Evolutionary conservation across 495 filamentous ascomycete species (phyloP).

Genomic region (Tuber calosporum): DNA sequence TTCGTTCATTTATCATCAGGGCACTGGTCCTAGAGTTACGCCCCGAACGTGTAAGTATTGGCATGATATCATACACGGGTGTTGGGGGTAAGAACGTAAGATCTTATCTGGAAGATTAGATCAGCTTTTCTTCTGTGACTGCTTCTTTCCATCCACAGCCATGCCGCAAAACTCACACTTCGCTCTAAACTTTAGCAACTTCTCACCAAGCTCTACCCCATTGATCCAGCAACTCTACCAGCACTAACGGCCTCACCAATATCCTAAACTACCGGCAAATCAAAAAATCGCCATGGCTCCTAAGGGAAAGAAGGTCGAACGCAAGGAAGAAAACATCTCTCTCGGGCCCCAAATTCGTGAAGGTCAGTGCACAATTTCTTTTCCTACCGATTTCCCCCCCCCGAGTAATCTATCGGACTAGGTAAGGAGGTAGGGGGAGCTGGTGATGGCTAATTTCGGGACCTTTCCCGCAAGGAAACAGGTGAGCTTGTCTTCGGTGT

Average conservation of each 20-base stretch:
- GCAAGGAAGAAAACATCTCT: constrained; percentile 85
- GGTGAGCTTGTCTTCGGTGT: constrained; percentile 98
- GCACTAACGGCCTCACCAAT: constrained; percentile 21
- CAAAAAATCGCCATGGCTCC: constrained; percentile 39
- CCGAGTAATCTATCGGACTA: background rate
- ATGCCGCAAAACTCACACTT: constrained; percentile 24
- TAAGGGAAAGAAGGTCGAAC: constrained; percentile 44
- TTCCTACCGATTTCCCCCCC: background rate
- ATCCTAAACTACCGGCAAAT: constrained; percentile 20
- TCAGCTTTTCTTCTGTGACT: constrained; percentile 24
- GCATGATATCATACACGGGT: background rate
- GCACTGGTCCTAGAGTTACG: background rate
- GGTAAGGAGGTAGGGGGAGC: background rate
- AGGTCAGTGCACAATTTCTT: constrained; percentile 50
- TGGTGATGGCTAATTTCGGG: constrained; percentile 19
- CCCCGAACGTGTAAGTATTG: background rate
- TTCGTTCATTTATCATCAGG: background rate
- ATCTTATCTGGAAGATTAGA: background rate
- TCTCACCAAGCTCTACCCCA: constrained; percentile 13
- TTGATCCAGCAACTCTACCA: constrained; percentile 21
- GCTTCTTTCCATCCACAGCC: constrained; percentile 30
- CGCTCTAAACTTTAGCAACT: constrained; percentile 16
- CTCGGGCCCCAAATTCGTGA: constrained; percentile 90
- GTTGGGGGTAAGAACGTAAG: background rate
- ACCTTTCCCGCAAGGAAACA: constrained; percentile 38